Conservation (phyloP, 805 yeast genomes). For the Monosporozyma solicola region DNA sequence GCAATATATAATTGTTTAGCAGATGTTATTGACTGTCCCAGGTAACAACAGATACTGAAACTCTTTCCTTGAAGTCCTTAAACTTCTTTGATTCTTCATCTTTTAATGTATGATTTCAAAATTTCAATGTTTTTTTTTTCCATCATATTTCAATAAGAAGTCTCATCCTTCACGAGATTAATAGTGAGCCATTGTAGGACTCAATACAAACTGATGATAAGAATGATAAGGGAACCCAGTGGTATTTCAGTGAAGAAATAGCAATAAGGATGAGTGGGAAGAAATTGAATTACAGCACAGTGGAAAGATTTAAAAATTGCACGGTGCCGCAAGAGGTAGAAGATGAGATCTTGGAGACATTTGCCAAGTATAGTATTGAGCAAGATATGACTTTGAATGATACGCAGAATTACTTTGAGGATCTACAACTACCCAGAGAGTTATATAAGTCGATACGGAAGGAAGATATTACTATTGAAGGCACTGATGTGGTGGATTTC, state of each 20-base stretch:
- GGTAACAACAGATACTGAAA: not conserved
- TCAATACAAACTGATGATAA: not conserved
- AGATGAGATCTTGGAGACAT: slow-evolving; percentile 36
- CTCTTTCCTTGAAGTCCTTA: not conserved
- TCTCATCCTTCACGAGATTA: not conserved
- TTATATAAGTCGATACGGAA: slow-evolving; percentile 23
- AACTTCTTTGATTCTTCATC: not conserved
- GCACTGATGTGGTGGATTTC: slow-evolving; percentile 39
- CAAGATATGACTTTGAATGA: slow-evolving; percentile 33
- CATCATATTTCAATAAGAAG: not conserved
- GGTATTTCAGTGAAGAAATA: not conserved
- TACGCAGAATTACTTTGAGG: slow-evolving; percentile 23
- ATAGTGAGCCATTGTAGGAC: not conserved
- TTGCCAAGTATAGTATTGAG: slow-evolving; percentile 34
- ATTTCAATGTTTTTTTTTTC: not conserved
- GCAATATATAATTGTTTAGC: not conserved
- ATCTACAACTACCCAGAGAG: slow-evolving; percentile 27
- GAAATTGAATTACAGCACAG: slow-evolving; percentile 2
- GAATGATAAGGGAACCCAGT: not conserved
- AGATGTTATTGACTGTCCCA: not conserved
- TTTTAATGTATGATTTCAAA: not conserved
- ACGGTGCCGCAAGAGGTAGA: slow-evolving; percentile 37
- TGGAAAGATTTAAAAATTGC: slow-evolving; percentile 25
- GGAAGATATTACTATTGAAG: slow-evolving; percentile 31
- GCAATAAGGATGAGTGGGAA: not conserved